Evolutionary conservation across 345 rosid species (phyloP), one percentile per base, ranked within the genome.

Genomic region (Eutrema yunnanense): DNA sequence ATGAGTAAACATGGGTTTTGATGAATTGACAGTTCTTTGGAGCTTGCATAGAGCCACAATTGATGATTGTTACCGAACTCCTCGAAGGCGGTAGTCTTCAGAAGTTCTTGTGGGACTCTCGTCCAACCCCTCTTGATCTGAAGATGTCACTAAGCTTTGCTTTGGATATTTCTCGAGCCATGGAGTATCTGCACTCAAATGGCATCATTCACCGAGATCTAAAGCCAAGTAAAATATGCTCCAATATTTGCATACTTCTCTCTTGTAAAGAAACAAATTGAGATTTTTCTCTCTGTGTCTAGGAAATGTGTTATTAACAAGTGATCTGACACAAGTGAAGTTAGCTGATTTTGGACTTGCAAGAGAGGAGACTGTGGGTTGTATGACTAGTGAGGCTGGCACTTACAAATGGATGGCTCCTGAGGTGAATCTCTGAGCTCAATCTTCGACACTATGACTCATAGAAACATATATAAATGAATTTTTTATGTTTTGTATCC

Each of bases 401-500:
- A 84, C 87, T 34, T 87, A 83, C 71, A 79, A 84, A 55, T 89
- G 87, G 85, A 89, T 89, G 96, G 96, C 96, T 75, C 96, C 92
- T 0, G 96, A 86, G 88, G 92, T 89, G 67, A 42, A 51, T 65
- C 13, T 71, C 49, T 69, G 10, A 50, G 14, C 62, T 19, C 4
- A 57, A 6, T 58, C 26, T 50, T 61, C 6, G 5, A 29, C 26
- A 11, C 19, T 8, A 38, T 5, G 40, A 3, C 11, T 52, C 26
- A 9, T 40, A 27, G 8, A 52, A 62, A 32, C 13, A 43, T 42
- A 13, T 2, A 22, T 1, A 14, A 10, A 22, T 4, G 1, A 56
- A 42, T 29, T 0, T 19, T 19, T 19, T 19, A 19, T 19, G 5
- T 9, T 14, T 62, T 63, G 29, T 42, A 22, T 32, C 55, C 47